phyloP scores from a whole-genome alignment of 345 rosid species.

The Lepidium aucheri region DNA sequence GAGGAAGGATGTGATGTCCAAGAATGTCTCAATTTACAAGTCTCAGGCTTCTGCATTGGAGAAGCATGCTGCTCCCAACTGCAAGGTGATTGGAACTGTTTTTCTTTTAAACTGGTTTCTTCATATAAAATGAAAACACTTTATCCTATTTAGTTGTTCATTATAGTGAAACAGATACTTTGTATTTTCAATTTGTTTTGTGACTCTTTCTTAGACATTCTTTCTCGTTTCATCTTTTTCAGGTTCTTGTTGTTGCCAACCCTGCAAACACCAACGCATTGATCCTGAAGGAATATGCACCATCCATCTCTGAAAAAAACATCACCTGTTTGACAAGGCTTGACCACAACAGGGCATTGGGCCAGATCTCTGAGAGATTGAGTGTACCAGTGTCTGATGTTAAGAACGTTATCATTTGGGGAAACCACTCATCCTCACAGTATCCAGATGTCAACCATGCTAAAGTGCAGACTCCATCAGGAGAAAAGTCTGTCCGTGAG shows the following conservation, averaged over 20 bases:
- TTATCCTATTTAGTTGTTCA: background rate
- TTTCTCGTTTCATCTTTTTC: constrained; percentile 7
- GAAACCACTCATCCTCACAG: constrained; percentile 94
- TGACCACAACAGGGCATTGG: constrained; percentile 98
- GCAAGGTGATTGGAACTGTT: constrained; percentile 57
- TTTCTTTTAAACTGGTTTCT: background rate
- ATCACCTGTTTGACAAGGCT: constrained; percentile 92
- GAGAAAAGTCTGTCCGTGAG: constrained; percentile 70
- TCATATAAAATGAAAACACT: background rate
- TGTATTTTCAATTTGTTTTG: background rate
- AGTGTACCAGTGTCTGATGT: constrained; percentile 84
- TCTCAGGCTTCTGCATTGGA: constrained; percentile 95
- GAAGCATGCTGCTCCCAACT: constrained; percentile 83
- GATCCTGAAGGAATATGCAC: constrained; percentile 95
- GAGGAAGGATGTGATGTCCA: constrained; percentile 97
- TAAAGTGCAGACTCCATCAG: constrained; percentile 60
- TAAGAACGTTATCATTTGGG: constrained; percentile 95
- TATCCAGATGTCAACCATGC: constrained; percentile 99
- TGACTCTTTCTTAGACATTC: background rate
- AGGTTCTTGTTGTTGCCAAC: constrained; percentile 98
- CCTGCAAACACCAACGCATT: constrained; percentile 98
- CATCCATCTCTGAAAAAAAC: constrained; percentile 90
- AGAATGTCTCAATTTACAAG: constrained; percentile 94
- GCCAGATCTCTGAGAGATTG: constrained; percentile 89
- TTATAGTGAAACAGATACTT: background rate